Base-by-base conservation (phyloP, 495 filamentous ascomycete genomes). In the Penicillium psychrofluorescens region DNA sequence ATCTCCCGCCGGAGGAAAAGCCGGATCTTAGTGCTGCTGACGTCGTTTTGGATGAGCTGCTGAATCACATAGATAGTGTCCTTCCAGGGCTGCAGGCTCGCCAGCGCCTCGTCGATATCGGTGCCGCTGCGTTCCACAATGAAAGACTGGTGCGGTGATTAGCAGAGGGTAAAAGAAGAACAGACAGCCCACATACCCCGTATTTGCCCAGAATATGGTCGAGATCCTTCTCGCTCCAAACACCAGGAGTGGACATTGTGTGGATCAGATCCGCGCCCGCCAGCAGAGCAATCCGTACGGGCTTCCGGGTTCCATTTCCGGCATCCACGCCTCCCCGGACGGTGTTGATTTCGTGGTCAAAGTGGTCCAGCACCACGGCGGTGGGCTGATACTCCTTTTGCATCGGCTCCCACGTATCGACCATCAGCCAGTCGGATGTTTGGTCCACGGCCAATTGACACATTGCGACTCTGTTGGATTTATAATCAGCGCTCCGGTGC, bases 61-160 rank as follows among this genome's bases (percentile, higher is more conserved):
- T 85, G 82, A 49, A 95, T 90, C 38, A 92, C 81, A 57, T 86
- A 80, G 45, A 96, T 95, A 46, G 95, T 92, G 38, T 80, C 74
- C 40, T 78, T 75, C 77, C 75, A 85, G 30, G 81, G 79, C 55
- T 87, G 79, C 35, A 95, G 70, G 36, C 75, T 79, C 22, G 82
- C 79, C 14, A 92, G 69, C 3, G 88, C 88, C 51, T 90, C 85
- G 47, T 90, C 85, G 45, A 92, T 84, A 51, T 92, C 87, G 12
- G 89, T 92, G n/a, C 90, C 90, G 34, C 77, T 81, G 33, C 90
- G 82, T 63, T 96, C 89, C 36, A 96, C 79, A 46, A 95, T 89
- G 64, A 95, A 95, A 8, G 84, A 80, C 70, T 73, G 34, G 6
- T 11, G 27, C n/a, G 35, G 7, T 15, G 14, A 35, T 43, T 45